phyloP scores from a whole-genome alignment of 1,139 yeast genomes.

The Yamadazyma diddensiae region DNA sequence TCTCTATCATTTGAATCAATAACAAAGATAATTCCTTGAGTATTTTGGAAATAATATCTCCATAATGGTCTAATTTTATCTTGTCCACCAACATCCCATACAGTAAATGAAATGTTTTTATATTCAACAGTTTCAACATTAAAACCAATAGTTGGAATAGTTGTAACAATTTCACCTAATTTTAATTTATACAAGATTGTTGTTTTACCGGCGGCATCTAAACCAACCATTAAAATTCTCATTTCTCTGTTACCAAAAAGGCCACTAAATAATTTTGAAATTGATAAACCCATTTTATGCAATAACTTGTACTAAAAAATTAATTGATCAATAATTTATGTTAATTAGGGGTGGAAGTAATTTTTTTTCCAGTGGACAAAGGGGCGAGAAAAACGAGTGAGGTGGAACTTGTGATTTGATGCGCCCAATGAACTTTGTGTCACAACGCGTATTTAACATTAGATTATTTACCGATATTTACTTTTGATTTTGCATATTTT shows the following conservation, averaged over 20 bases:
- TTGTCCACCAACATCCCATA: constrained; percentile 47
- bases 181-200: constrained; percentile 42
- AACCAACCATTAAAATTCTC: constrained; percentile 45
- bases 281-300: constrained; percentile 31
- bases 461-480: constrained; percentile 73
- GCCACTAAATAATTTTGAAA: constrained; percentile 34
- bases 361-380: constrained; percentile 12
- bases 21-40: constrained; percentile 42
- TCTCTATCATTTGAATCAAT: constrained; percentile 45
- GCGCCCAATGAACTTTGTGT: constrained; percentile 4
- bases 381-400: constrained; percentile 10
- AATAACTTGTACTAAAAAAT: background rate
- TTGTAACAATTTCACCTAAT: constrained; percentile 42
- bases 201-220: constrained; percentile 45
- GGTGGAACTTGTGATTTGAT: constrained; percentile 7
- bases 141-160: constrained; percentile 42
- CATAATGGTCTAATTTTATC: constrained; percentile 43
- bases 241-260: constrained; percentile 42
- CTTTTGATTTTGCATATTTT: constrained; percentile 74
- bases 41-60: constrained; percentile 44
- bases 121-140: constrained; percentile 43
- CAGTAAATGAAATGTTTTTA: constrained; percentile 41
- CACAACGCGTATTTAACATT: background rate
- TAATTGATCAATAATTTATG: constrained; percentile 4
- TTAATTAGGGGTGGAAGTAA: constrained; percentile 6